A percentile compares a stretch with the other conserved stretches of the same genome.
These are phyloP conservation scores for Suhomyces kilbournensis DNA, from an alignment of 805 yeast species.

Conservation along the genomic window DNA sequence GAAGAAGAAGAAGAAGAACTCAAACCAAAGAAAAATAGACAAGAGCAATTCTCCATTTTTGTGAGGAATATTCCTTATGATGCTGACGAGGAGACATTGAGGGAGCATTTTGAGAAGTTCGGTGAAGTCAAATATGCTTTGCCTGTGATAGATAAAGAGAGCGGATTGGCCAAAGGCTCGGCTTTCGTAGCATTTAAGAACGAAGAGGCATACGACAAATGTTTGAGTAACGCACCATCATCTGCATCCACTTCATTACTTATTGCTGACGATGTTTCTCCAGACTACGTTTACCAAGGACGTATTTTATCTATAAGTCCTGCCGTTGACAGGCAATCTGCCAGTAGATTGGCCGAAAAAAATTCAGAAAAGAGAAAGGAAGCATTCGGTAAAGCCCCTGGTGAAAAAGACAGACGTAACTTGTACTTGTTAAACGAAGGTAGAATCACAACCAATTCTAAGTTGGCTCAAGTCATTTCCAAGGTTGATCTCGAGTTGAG, in stretches of 20 bases:
- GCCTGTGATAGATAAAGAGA: constrained; percentile 82
- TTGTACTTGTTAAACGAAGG: constrained; percentile 90
- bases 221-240: constrained; percentile 77
- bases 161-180: constrained; percentile 88
- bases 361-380: constrained; percentile 73
- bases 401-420: constrained; percentile 79
- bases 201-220: constrained; percentile 59
- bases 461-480: constrained; percentile 66
- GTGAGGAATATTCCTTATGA: constrained; percentile 94
- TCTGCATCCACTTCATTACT: constrained; percentile 60
- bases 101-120: constrained; percentile 75
- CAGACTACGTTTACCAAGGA: constrained; percentile 88
- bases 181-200: constrained; percentile 86
- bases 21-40: constrained; percentile 50
- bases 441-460: constrained; percentile 76
- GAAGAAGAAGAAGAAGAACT: constrained; percentile 21
- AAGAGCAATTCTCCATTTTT: constrained; percentile 72
- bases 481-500: constrained; percentile 79
- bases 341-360: constrained; percentile 67
- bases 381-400: constrained; percentile 74
- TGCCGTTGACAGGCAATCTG: constrained; percentile 84
- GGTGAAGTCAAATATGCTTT: constrained; percentile 91
- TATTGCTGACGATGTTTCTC: constrained; percentile 88
- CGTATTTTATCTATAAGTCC: constrained; percentile 80
- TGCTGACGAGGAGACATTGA: constrained; percentile 76